phyloP scores from a whole-genome alignment of 345 rosid genomes.

The Eucalyptus urophylla region DNA sequence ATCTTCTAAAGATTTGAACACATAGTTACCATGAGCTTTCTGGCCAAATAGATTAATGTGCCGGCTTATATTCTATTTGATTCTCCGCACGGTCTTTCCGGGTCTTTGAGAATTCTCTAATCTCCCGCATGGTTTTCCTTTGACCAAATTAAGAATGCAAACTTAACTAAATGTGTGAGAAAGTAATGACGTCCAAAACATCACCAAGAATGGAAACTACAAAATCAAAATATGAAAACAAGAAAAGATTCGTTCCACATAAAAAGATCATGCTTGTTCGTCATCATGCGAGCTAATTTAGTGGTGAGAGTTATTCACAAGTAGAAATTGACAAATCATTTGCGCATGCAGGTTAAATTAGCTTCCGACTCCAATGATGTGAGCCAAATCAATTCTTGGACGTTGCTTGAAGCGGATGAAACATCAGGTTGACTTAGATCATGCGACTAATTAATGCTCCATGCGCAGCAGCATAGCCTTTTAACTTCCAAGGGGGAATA shows the following conservation, averaged over 20 bases:
- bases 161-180: neutral
- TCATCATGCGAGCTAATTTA: neutral
- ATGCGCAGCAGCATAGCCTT: neutral
- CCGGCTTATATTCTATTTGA: neutral
- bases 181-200: neutral
- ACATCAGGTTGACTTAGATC: neutral
- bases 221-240: neutral
- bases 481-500: neutral
- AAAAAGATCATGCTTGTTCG: neutral
- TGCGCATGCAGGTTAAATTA: neutral
- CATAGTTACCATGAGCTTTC: neutral
- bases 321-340: neutral
- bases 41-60: neutral
- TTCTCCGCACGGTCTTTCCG: neutral
- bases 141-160: neutral
- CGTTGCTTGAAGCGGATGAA: neutral
- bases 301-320: neutral
- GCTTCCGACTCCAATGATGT: neutral
- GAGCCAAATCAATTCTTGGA: neutral
- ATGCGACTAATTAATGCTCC: neutral
- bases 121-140: neutral
- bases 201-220: neutral
- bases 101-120: neutral
- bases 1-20: neutral
- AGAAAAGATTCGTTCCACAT: neutral